Evolutionary conservation across 1,284 basidiomycete species (phyloP).

Genomic region (Gymnopus androsaceus): DNA sequence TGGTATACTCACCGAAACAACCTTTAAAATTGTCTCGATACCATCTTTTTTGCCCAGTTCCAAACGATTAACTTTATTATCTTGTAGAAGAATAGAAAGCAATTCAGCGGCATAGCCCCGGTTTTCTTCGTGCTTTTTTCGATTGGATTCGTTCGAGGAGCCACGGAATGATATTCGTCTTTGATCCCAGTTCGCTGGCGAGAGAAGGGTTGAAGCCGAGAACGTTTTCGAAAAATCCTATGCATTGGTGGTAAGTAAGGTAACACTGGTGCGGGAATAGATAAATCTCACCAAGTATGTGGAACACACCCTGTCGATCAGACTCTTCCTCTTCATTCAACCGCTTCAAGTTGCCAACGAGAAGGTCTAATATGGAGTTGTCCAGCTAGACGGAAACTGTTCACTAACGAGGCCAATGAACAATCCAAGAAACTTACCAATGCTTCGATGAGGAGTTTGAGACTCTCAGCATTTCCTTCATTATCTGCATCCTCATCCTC

Average conservation of each 20-base stretch:
- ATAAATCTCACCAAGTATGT: constrained; percentile 69
- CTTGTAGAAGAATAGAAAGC: constrained; percentile 86
- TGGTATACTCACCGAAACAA: constrained; percentile 70
- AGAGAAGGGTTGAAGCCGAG: constrained; percentile 82
- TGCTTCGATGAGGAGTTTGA: constrained; percentile 74
- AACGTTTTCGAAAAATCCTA: constrained; percentile 92
- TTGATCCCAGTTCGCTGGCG: constrained; percentile 67
- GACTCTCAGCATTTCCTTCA: constrained; percentile 64
- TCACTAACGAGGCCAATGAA: background rate
- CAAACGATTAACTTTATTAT: constrained; percentile 64
- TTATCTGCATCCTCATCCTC: constrained; percentile 73
- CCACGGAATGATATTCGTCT: constrained; percentile 81
- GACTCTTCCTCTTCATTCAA: constrained; percentile 85
- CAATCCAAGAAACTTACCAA: constrained; percentile 55
- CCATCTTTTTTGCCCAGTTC: constrained; percentile 72
- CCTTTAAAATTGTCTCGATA: constrained; percentile 77
- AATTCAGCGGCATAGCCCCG: constrained; percentile 87
- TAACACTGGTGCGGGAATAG: constrained; percentile 7
- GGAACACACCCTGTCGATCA: constrained; percentile 88
- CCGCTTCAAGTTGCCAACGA: constrained; percentile 86
- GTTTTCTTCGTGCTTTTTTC: constrained; percentile 80
- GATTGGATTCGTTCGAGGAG: constrained; percentile 76
- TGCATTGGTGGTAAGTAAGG: background rate
- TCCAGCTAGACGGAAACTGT: constrained; percentile 55
- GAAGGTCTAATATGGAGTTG: constrained; percentile 82